Percentiles rank a stretch among this genome's conserved stretches.
These are phyloP conservation scores for Alternaria conjuncta DNA, from an alignment of 2,329 filamentous ascomycete genomes.

Conservation along the genomic window DNA sequence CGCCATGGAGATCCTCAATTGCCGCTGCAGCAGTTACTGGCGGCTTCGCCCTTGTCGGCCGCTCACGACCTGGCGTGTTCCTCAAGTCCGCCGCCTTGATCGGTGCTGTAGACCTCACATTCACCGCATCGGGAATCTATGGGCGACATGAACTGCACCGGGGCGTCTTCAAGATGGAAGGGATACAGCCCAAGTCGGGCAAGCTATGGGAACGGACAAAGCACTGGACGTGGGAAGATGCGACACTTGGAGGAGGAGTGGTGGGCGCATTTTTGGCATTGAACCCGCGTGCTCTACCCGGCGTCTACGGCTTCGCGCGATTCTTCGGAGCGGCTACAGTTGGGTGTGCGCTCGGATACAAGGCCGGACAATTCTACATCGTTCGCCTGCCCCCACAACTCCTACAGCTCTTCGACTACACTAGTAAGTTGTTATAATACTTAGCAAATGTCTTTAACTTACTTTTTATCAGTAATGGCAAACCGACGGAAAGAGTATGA, in stretches of 20 bases:
- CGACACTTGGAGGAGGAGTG: conserved; percentile 18
- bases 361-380: conserved; percentile 5
- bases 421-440: too few species aligned
- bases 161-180: conserved; percentile 25
- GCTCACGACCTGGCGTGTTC: conserved; percentile 26
- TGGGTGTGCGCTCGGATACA: conserved; percentile 19
- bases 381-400: conserved; percentile 1
- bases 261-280: conserved; percentile 20
- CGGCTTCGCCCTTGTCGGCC: conserved; percentile 18
- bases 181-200: conserved; percentile 20
- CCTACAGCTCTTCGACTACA: conserved; percentile 1
- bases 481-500: conserved; percentile 6
- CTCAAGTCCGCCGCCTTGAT: conserved; percentile 19
- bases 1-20: conserved; percentile 11
- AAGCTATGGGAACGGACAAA: conserved; percentile 31
- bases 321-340: conserved; percentile 24
- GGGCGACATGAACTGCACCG: conserved; percentile 23
- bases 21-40: conserved; percentile 16
- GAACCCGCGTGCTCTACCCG: conserved; percentile 24
- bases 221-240: conserved; percentile 24
- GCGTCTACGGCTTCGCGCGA: conserved; percentile 20
- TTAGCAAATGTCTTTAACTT: too few species aligned
- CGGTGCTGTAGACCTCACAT: conserved; percentile 14
- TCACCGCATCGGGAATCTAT: conserved; percentile 13
- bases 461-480: not conserved